phyloP scores from a whole-genome alignment of 305 asterid genomes.

The Solanum hybrid region DNA sequence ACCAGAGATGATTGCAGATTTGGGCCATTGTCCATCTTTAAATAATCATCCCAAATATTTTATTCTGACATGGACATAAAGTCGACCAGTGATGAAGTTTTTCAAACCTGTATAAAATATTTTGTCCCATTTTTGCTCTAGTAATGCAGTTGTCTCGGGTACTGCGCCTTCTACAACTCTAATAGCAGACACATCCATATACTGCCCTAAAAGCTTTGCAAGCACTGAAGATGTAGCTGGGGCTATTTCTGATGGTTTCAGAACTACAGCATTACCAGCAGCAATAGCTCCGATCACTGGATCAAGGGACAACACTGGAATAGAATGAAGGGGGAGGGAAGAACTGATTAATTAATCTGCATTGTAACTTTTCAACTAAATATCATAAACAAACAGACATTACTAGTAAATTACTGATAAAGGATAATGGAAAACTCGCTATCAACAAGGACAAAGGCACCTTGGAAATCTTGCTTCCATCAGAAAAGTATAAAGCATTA shows the following conservation, averaged over 20 bases:
- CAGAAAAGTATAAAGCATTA: not conserved
- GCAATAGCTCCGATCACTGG: constrained; percentile 85
- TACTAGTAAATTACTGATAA: not conserved
- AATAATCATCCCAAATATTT: not conserved
- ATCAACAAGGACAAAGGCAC: not conserved
- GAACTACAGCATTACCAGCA: constrained; percentile 74
- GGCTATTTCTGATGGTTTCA: constrained; percentile 84
- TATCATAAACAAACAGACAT: not conserved
- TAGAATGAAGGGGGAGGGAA: not conserved
- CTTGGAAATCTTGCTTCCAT: not conserved
- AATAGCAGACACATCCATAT: constrained; percentile 76
- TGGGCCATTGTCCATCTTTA: not conserved
- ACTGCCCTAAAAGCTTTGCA: constrained; percentile 57
- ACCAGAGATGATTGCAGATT: not conserved
- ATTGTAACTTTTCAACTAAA: not conserved
- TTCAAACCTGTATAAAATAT: constrained; percentile 10
- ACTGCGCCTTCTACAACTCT: constrained; percentile 70
- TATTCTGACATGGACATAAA: not conserved
- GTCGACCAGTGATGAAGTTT: not conserved
- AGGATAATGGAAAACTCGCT: not conserved
- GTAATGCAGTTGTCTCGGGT: constrained; percentile 59
- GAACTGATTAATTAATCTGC: not conserved
- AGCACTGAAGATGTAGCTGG: constrained; percentile 59
- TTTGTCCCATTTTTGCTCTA: constrained; percentile 84
- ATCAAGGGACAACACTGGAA: constrained; percentile 59